Evolutionary conservation across 2,329 filamentous ascomycete species (phyloP), one percentile per base, ranked within the genome.

Genomic region (Aureobasidium leucospermi): DNA sequence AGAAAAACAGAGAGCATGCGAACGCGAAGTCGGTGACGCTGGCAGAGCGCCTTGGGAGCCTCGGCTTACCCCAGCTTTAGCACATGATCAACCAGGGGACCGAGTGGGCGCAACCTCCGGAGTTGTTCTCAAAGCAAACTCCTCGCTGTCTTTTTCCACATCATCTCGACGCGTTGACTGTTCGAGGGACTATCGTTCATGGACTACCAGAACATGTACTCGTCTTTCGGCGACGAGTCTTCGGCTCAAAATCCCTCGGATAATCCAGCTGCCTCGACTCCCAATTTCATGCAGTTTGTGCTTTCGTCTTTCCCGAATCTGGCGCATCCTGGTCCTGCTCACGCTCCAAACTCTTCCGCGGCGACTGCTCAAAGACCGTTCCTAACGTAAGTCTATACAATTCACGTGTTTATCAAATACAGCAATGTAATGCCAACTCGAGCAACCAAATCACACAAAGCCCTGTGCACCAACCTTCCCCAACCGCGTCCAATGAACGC

Each of bases 171-270:
- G 51, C 51, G 51, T 43, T 55, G 31, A 36, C 55, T 39, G 41
- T 11, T 57, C 52, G 39, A 46, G 36, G 15, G n/a, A 23, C 42
- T 31, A 16, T 39, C 36, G 36, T 52, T 32, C 43, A 58, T 58
- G 55, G 55, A 58, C 43, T 58, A 58, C 28, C 55, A 58, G 41
- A 48, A 48, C 55, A 43, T 58, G 31, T 58, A 58, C 36, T 47
- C 55, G 43, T 47, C 55, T 32, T 58, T 58, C 16, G 53, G 41
- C 15, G 55, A 58, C 36, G 55, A 58, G 28, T 19, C 42, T 48
- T n/a, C 42, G 15, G 15, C 42, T 47, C 55, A 58, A n/a, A 58
- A 47, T 41, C 55, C 42, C 4, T 39, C 34, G 3, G 55, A 47
- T 6, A 58, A 58, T 16, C 55, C 55, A 4, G 43, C 55, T 29